Evolutionary conservation across 1,284 basidiomycete genomes (phyloP).

Genomic region (Ustilago loliicola): DNA sequence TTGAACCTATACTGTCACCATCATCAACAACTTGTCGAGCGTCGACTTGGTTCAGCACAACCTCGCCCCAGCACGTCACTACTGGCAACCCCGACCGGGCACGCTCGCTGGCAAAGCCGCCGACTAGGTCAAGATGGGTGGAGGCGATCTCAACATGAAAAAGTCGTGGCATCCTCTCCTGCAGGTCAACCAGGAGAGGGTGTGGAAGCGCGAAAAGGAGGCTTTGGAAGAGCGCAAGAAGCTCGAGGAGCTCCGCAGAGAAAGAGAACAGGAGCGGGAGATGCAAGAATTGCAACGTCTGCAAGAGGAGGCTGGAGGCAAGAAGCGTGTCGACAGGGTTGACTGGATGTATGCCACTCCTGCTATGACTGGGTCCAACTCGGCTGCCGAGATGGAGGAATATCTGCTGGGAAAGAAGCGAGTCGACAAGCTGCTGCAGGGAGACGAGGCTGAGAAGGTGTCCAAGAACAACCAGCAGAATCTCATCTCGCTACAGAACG

Average conservation of each 20-base stretch:
- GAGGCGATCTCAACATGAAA: conserved; percentile 88
- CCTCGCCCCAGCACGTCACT: neutral
- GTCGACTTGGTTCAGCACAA: too few species aligned
- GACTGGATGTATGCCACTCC: conserved; percentile 99
- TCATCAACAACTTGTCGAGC: conserved; percentile 2
- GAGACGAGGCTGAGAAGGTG: conserved; percentile 81
- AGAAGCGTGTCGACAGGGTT: conserved; percentile 90
- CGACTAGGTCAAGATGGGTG: conserved; percentile 81
- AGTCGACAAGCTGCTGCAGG: conserved; percentile 91
- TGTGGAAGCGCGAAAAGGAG: conserved; percentile 98
- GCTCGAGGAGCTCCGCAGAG: conserved; percentile 92
- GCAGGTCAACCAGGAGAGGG: conserved; percentile 97
- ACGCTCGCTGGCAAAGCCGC: conserved; percentile 8
- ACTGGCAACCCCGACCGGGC: conserved; percentile 1
- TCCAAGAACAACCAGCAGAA: conserved; percentile 36
- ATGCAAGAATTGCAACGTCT: conserved; percentile 93
- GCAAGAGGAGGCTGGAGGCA: conserved; percentile 83
- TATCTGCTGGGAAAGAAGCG: conserved; percentile 98
- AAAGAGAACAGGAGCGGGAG: conserved; percentile 96
- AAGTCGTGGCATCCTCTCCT: conserved; percentile 94
- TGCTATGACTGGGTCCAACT: conserved; percentile 81
- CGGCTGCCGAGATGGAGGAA: conserved; percentile 87
- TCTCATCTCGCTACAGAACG: conserved; percentile 70
- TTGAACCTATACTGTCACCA: conserved; percentile 1
- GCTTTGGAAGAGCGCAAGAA: conserved; percentile 98